Conservation (phyloP, 345 rosid species). For the Aquilaria yunnanensis region DNA sequence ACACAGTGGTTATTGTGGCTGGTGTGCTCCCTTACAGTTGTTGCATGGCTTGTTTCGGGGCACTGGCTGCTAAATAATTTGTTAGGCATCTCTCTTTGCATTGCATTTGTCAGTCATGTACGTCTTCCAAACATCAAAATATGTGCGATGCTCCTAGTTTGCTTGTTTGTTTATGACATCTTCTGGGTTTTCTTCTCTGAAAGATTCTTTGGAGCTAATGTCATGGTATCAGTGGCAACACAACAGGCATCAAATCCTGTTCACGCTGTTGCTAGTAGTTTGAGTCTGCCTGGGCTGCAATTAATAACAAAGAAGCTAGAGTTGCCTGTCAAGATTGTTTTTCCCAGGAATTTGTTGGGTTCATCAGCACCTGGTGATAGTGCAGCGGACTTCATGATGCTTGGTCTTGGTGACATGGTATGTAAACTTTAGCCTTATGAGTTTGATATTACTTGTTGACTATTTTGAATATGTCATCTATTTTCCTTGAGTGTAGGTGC, state of each 20-base stretch:
- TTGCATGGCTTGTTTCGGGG: constrained; percentile 87
- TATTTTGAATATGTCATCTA: not conserved
- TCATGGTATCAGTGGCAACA: constrained; percentile 98
- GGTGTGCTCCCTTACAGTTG: constrained; percentile 53
- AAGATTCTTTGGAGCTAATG: constrained; percentile 96
- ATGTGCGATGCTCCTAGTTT: constrained; percentile 79
- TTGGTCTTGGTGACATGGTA: constrained; percentile 99
- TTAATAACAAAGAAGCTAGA: constrained; percentile 91
- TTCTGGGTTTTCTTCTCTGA: constrained; percentile 99
- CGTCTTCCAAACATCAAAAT: constrained; percentile 93
- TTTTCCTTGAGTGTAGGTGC: not conserved
- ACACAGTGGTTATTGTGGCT: constrained; percentile 54
- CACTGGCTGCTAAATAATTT: constrained; percentile 94
- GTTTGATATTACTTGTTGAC: constrained; percentile 4
- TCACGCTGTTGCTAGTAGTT: constrained; percentile 86
- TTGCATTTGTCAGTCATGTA: constrained; percentile 95
- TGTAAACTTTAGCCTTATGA: constrained; percentile 13
- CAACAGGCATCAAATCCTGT: constrained; percentile 95
- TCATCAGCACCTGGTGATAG: constrained; percentile 55
- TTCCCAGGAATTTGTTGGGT: constrained; percentile 78
- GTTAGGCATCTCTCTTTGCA: constrained; percentile 87
- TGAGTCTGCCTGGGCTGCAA: constrained; percentile 94
- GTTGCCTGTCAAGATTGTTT: constrained; percentile 88
- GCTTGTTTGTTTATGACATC: constrained; percentile 89
- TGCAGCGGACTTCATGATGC: constrained; percentile 88